Base-by-base conservation (phyloP, 2,329 filamentous ascomycete species). In the Periconia sp. region DNA sequence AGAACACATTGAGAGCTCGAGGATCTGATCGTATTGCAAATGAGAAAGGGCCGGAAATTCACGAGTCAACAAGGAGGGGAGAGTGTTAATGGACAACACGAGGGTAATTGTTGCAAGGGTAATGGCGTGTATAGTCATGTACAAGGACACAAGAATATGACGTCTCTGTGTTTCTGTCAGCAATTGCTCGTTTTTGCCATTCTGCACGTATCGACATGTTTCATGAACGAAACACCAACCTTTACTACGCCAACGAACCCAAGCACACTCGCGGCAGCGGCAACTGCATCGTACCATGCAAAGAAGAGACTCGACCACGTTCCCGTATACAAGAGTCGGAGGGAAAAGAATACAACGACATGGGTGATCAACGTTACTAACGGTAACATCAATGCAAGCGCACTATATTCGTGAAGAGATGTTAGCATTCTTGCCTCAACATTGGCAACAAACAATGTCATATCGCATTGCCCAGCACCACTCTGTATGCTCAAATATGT, bases 211-310 rank as follows among this genome's bases (percentile, higher is more conserved):
- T 27, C 40, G 3, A 18, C 42, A 45, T 20, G 47, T 41, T 42
- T 46, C 6, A 40, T 35, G 33, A 33, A 47, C 42, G 19, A 30
- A 51, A 14, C 27, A 63, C 71, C 56, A 71, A 79, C 78, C 63
- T 70, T 69, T n/a, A 77, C 41, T 31, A 75, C 76, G 43, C 77
- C 77, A n/a, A 77, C 49, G 23, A 79, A 54, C 6, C 77, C 77
- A 44, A 77, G 61, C 10, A 74, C 57, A 56, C 74, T 76, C 42
- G 76, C 61, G 9, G 73, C 56, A 52, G 71, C 71, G 17, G 75
- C 74, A 33, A 77, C 65, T 54, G 73, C 65, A 19, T 76, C 66
- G 60, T 79, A 79, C 41, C 66, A 56, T 6, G 71, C 59, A 30
- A 74, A 74, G 51, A 59, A 66, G 10, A 54, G 71, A 60, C 51